A percentile compares a stretch with the other conserved stretches of the same genome.
Conservation (phyloP, 169 alveolate genomes). For the Plasmodium malariae region DNA sequence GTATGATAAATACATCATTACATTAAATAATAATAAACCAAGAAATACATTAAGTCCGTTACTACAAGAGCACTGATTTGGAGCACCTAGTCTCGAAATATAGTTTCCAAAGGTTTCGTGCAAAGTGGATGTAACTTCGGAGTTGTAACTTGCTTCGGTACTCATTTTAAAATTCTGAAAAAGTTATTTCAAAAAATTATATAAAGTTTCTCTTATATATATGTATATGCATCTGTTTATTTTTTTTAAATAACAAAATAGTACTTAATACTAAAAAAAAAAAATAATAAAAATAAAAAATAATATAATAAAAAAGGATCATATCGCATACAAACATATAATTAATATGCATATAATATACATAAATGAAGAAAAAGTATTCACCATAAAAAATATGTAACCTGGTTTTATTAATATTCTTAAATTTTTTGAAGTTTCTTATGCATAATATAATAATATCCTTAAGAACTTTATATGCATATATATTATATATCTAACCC, state of each 20-base stretch:
- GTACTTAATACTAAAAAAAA: neutral
- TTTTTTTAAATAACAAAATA: neutral
- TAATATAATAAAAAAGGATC: neutral
- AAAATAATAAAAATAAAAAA: neutral
- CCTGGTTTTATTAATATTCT: too few species aligned
- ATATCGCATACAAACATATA: too few species aligned
- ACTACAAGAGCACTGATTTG: slow-evolving; percentile 35
- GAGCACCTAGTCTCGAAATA: neutral
- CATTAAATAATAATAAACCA: slow-evolving; percentile 30
- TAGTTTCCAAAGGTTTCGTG: slow-evolving; percentile 34
- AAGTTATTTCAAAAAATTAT: too few species aligned
- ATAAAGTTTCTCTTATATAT: too few species aligned
- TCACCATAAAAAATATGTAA: too few species aligned
- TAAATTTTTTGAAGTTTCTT: too few species aligned
- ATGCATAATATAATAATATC: too few species aligned
- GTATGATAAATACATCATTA: slow-evolving; percentile 23
- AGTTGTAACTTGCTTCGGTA: slow-evolving; percentile 25
- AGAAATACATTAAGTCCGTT: slow-evolving; percentile 27
- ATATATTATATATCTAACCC: too few species aligned
- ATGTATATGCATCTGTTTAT: neutral
- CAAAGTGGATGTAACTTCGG: slow-evolving; percentile 17
- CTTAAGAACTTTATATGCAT: too few species aligned
- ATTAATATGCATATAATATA: too few species aligned
- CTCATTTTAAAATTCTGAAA: slow-evolving; percentile 60
- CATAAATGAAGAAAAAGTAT: too few species aligned